Conservation (phyloP, 331 rosid genomes). For the Erythrophleum ivorense region DNA sequence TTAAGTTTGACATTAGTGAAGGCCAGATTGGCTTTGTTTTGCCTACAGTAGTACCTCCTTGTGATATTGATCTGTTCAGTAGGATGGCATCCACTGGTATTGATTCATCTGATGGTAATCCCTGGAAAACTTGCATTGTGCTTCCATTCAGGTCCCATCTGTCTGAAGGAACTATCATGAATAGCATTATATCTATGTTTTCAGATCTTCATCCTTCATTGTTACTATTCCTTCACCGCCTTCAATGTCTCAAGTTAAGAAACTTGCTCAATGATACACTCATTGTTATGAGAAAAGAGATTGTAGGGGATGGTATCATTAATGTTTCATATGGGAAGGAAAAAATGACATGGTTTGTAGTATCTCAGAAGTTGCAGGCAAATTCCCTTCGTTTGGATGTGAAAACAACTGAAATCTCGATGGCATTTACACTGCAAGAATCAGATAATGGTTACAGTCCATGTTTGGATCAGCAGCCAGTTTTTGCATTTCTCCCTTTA, state of each 20-base stretch:
- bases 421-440: slow-evolving; percentile 88
- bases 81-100: slow-evolving; percentile 62
- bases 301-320: slow-evolving; percentile 73
- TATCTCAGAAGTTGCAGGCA: slow-evolving; percentile 70
- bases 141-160: slow-evolving; percentile 82
- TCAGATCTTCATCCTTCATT: slow-evolving; percentile 95
- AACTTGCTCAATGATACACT: slow-evolving; percentile 75
- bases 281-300: slow-evolving; percentile 83
- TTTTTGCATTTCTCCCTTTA: slow-evolving; percentile 93
- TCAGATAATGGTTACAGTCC: slow-evolving; percentile 66
- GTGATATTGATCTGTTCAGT: slow-evolving; percentile 59
- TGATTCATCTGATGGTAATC: slow-evolving; percentile 49
- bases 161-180: slow-evolving; percentile 64
- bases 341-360: slow-evolving; percentile 88
- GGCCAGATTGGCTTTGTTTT: slow-evolving; percentile 98
- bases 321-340: slow-evolving; percentile 83
- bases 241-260: slow-evolving; percentile 82
- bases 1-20: slow-evolving; percentile 92
- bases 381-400: slow-evolving; percentile 65
- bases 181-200: slow-evolving; percentile 73
- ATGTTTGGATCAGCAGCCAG: slow-evolving; percentile 79
- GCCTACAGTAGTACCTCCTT: slow-evolving; percentile 86
- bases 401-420: slow-evolving; percentile 80
- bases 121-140: slow-evolving; percentile 89
- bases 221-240: slow-evolving; percentile 93